phyloP scores from a whole-genome alignment of 306 rosid genomes.

The Pterocarpus macrocarpus region DNA sequence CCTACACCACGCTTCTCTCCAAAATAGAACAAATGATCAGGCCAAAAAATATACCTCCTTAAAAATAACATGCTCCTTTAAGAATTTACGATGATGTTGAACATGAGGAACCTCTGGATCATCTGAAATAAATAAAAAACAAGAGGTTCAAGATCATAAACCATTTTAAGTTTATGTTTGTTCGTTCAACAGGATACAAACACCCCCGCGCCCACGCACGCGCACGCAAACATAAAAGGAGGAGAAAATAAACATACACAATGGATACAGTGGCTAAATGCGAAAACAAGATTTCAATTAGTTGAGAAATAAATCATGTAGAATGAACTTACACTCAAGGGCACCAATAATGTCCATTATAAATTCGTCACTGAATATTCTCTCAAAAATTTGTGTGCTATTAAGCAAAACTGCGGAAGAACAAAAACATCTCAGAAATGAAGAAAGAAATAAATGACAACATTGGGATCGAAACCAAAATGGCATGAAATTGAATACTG shows the following conservation, averaged over 20 bases:
- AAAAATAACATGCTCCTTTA: slow-evolving; percentile 83
- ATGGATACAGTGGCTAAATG: background rate
- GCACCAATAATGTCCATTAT: slow-evolving; percentile 87
- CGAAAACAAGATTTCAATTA: background rate
- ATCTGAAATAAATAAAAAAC: slow-evolving; percentile 57
- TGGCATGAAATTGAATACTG: slow-evolving; percentile 56
- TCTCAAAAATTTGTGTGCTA: slow-evolving; percentile 88
- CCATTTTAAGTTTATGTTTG: background rate
- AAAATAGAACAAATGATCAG: slow-evolving; percentile 39
- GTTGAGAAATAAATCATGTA: slow-evolving; percentile 1
- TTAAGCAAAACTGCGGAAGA: slow-evolving; percentile 81
- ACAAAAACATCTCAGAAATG: slow-evolving; percentile 39
- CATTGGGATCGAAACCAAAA: slow-evolving; percentile 28
- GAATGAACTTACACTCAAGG: slow-evolving; percentile 83
- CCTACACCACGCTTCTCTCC: slow-evolving; percentile 35
- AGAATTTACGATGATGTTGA: slow-evolving; percentile 79
- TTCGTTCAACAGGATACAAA: background rate
- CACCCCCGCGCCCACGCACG: background rate
- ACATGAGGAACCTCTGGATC: slow-evolving; percentile 79
- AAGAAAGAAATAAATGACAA: slow-evolving; percentile 20
- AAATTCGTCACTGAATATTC: slow-evolving; percentile 79
- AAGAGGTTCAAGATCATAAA: slow-evolving; percentile 20
- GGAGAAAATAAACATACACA: background rate
- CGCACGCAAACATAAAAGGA: background rate
- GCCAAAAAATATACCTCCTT: slow-evolving; percentile 76